These are phyloP conservation scores for Chrysosporium queenslandicum DNA, from an alignment of 2,329 filamentous ascomycete species.

Conservation along the genomic window DNA sequence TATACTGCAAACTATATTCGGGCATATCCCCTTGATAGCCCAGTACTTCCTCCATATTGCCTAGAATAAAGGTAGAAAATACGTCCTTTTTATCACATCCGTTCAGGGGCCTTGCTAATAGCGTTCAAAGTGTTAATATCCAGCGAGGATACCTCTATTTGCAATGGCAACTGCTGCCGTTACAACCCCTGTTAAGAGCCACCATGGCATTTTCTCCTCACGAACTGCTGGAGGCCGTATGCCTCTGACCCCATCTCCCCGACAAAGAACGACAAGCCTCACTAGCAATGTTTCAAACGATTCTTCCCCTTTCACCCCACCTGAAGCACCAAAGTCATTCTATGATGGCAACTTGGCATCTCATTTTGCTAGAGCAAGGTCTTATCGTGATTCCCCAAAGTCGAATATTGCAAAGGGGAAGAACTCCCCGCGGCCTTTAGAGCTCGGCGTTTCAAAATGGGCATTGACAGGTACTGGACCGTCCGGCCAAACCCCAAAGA, in stretches of 20 bases:
- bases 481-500: constrained; percentile 45
- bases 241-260: constrained; percentile 86
- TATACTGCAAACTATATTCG: background rate
- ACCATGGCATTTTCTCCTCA: constrained; percentile 81
- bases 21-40: too few relatives aligned
- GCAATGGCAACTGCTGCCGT: constrained; percentile 72
- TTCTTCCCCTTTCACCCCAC: constrained; percentile 68
- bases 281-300: constrained; percentile 41
- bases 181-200: constrained; percentile 89
- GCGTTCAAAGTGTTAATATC: too few relatives aligned
- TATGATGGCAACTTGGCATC: constrained; percentile 71
- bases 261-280: constrained; percentile 46
- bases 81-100: background rate
- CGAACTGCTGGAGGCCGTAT: constrained; percentile 91
- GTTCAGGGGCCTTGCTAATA: background rate
- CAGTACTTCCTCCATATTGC: too few relatives aligned
- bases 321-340: constrained; percentile 59
- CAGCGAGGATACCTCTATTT: too few relatives aligned
- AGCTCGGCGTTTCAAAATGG: constrained; percentile 89
- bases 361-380: constrained; percentile 59
- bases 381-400: constrained; percentile 79
- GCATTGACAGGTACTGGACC: constrained; percentile 73
- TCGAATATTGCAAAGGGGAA: constrained; percentile 60
- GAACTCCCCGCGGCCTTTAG: constrained; percentile 72
- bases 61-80: background rate